These are phyloP conservation scores for Madurella mycetomatis DNA, from an alignment of 2,329 filamentous ascomycete genomes.

Conservation along the genomic window DNA sequence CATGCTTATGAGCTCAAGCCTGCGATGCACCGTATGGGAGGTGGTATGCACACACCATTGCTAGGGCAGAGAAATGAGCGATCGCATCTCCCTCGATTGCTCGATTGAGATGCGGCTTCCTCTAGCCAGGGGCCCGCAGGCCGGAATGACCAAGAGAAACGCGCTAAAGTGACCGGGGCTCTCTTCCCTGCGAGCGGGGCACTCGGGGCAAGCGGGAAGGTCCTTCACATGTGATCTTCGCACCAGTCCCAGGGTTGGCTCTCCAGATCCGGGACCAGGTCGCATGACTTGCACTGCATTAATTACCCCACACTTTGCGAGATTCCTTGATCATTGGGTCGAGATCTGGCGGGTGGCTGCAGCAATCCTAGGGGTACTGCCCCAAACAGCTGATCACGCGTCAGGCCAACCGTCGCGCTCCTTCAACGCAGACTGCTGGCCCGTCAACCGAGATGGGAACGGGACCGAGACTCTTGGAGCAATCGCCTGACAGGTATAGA, in stretches of 20 bases:
- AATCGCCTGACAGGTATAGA: too few relatives aligned
- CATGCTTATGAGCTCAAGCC: too few relatives aligned
- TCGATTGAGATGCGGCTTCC: not conserved
- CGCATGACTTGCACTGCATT: constrained; percentile 4
- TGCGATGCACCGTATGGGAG: not conserved
- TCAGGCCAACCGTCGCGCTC: too few relatives aligned
- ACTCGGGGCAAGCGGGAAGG: too few relatives aligned
- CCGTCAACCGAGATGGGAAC: too few relatives aligned
- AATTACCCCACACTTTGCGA: constrained; percentile 1
- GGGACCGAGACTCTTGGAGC: too few relatives aligned
- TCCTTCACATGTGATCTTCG: not conserved
- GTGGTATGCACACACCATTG: not conserved
- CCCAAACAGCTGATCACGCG: too few relatives aligned
- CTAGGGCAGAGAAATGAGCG: too few relatives aligned
- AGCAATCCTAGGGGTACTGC: too few relatives aligned
- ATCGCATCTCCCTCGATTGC: not conserved
- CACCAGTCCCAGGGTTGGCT: not conserved
- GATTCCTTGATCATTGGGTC: too few relatives aligned
- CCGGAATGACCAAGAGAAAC: not conserved
- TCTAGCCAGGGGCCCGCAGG: not conserved
- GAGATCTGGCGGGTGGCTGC: too few relatives aligned
- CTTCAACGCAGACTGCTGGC: too few relatives aligned
- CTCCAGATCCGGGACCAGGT: not conserved
- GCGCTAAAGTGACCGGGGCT: not conserved
- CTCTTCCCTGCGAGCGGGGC: not conserved